Conservation (phyloP, 768 basidiomycete genomes). For the Gyrodon lividus region DNA sequence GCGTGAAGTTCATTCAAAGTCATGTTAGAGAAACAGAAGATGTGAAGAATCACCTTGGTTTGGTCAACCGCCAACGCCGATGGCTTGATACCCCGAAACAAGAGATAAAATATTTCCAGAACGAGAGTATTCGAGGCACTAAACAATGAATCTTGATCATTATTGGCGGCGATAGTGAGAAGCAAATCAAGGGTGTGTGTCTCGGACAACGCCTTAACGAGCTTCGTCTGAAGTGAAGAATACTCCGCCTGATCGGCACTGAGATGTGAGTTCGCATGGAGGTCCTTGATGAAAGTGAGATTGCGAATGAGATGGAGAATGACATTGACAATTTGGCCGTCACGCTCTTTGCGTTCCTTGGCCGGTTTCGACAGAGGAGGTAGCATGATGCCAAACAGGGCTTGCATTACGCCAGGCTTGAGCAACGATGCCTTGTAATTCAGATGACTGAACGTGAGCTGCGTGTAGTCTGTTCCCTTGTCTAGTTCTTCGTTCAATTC, state of each 20-base stretch:
- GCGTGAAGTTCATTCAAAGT: constrained; percentile 14
- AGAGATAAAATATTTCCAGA: constrained; percentile 89
- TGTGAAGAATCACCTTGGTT: constrained; percentile 47
- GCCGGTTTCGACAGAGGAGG: constrained; percentile 71
- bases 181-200: constrained; percentile 76
- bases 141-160: constrained; percentile 72
- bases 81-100: constrained; percentile 81
- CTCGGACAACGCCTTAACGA: constrained; percentile 68
- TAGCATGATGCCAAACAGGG: constrained; percentile 71
- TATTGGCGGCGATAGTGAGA: constrained; percentile 82
- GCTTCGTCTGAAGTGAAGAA: constrained; percentile 72
- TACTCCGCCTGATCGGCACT: constrained; percentile 81
- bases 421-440: constrained; percentile 82
- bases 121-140: constrained; percentile 86
- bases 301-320: constrained; percentile 90
- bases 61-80: constrained; percentile 56
- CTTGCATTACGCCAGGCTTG: constrained; percentile 63
- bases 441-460: constrained; percentile 75
- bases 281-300: constrained; percentile 91
- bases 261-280: constrained; percentile 63
- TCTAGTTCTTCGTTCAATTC: constrained; percentile 83
- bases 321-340: constrained; percentile 84
- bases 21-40: constrained; percentile 2
- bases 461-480: constrained; percentile 85
- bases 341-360: constrained; percentile 73